Conservation (phyloP, 768 basidiomycete genomes). For the Mycena rebaudengoi region DNA sequence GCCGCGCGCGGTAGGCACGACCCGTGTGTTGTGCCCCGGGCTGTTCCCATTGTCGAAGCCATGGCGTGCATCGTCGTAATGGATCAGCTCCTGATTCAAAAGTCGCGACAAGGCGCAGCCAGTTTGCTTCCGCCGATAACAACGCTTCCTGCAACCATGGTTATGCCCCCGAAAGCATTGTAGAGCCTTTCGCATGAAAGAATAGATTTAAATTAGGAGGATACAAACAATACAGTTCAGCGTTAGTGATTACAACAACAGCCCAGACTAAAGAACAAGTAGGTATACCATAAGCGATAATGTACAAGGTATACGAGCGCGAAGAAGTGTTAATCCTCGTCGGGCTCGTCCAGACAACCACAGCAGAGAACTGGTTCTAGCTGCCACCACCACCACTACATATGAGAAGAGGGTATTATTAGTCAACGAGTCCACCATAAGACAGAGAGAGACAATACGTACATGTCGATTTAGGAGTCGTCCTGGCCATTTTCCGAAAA, state of each 20-base stretch:
- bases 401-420: not conserved
- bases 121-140: conserved; percentile 83
- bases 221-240: not conserved
- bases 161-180: conserved; percentile 56
- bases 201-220: not conserved
- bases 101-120: conserved; percentile 78
- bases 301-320: not conserved
- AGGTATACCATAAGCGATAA: not conserved
- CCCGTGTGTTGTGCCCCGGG: conserved; percentile 96
- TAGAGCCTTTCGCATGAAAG: not conserved
- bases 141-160: conserved; percentile 94
- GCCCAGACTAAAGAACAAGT: not conserved
- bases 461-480: conserved; percentile 77
- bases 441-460: conserved; percentile 34
- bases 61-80: conserved; percentile 97
- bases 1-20: conserved; percentile 96
- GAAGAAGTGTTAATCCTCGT: conserved; percentile 52
- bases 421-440: not conserved
- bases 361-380: conserved; percentile 72
- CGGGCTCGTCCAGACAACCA: conserved; percentile 65
- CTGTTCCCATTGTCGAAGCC: conserved; percentile 96
- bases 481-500: conserved; percentile 74
- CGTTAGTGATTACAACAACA: too few relatives aligned
- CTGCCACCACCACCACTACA: conserved; percentile 89
- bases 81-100: conserved; percentile 92